These are phyloP conservation scores for Bromus sterilis DNA, from an alignment of 176 grass and related monocot species.

Conservation along the genomic window DNA sequence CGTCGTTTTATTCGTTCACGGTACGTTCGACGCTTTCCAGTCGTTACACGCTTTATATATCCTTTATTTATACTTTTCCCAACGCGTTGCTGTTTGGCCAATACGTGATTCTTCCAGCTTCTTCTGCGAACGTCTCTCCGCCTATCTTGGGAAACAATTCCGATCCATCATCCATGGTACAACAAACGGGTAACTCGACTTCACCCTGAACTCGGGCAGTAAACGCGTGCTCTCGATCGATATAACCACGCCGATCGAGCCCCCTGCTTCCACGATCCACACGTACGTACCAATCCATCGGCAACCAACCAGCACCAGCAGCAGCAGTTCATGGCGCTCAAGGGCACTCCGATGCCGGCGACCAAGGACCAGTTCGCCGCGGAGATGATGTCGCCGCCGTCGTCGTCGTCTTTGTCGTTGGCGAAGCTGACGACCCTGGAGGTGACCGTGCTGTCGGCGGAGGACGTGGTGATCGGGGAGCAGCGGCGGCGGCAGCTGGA, in stretches of 20 bases:
- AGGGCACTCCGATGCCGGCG: not conserved
- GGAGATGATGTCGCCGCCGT: not conserved
- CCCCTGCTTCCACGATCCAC: not conserved
- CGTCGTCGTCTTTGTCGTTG: not conserved
- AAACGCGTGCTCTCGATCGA: not conserved
- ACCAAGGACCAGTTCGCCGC: not conserved
- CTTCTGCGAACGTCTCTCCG: too few relatives aligned
- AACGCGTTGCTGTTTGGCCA: too few relatives aligned
- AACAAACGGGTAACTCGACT: too few relatives aligned
- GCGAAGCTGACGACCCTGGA: not conserved
- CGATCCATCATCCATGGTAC: too few relatives aligned
- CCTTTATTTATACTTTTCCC: too few relatives aligned
- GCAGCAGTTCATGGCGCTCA: slow-evolving; percentile 13
- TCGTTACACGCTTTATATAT: too few relatives aligned
- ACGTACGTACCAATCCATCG: not conserved
- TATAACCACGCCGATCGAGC: not conserved
- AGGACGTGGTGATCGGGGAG: not conserved
- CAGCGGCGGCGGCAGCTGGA: not conserved
- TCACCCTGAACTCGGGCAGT: too few relatives aligned
- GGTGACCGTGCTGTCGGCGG: not conserved
- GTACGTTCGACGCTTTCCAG: too few relatives aligned
- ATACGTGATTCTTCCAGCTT: too few relatives aligned
- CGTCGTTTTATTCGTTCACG: too few relatives aligned
- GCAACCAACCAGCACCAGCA: not conserved
- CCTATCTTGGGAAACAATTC: too few relatives aligned